Percentiles rank a stretch among this genome's conserved stretches.
Evolutionary conservation across 441 rosid genomes (phyloP).

Genomic region (Gossypium trilobum): DNA sequence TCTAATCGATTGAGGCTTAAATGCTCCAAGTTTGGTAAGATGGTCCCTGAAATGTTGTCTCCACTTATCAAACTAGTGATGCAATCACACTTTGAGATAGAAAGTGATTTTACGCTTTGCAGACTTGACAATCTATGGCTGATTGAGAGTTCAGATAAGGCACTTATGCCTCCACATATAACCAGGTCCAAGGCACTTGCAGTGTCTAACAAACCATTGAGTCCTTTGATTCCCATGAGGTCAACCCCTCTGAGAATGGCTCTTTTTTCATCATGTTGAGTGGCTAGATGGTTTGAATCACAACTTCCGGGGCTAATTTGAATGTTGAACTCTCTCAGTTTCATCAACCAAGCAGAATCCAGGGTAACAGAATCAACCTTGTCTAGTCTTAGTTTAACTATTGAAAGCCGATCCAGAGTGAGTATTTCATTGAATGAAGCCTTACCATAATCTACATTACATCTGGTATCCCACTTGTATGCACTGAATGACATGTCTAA

Average conservation of each 20-base stretch:
- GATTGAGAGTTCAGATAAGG: slow-evolving; percentile 20
- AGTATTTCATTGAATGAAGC: slow-evolving; percentile 24
- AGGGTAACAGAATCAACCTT: slow-evolving; percentile 11
- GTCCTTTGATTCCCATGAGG: slow-evolving; percentile 18
- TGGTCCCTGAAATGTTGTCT: slow-evolving; percentile 17
- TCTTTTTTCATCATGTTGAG: slow-evolving; percentile 26
- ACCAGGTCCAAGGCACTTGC: slow-evolving; percentile 27
- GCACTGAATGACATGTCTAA: slow-evolving; percentile 30
- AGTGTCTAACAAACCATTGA: slow-evolving; percentile 20
- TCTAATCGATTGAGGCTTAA: slow-evolving; percentile 14
- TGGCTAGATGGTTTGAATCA: slow-evolving; percentile 14
- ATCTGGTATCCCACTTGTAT: slow-evolving; percentile 23
- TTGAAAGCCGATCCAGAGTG: slow-evolving; percentile 17
- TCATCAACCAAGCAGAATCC: slow-evolving; percentile 17
- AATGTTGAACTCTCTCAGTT: slow-evolving; percentile 26
- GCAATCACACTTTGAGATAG: slow-evolving; percentile 24
- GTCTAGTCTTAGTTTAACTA: slow-evolving; percentile 24
- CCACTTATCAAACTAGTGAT: slow-evolving; percentile 17
- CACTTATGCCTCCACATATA: slow-evolving; percentile 24
- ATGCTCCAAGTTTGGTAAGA: slow-evolving; percentile 26
- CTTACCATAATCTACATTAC: slow-evolving; percentile 6
- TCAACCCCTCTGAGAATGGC: slow-evolving; percentile 30
- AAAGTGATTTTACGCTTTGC: slow-evolving; percentile 22
- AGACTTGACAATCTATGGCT: slow-evolving; percentile 16
- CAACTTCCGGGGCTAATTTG: slow-evolving; percentile 17